These are phyloP conservation scores for Russula dissimulans DNA, from an alignment of 768 basidiomycete species.

Conservation along the genomic window DNA sequence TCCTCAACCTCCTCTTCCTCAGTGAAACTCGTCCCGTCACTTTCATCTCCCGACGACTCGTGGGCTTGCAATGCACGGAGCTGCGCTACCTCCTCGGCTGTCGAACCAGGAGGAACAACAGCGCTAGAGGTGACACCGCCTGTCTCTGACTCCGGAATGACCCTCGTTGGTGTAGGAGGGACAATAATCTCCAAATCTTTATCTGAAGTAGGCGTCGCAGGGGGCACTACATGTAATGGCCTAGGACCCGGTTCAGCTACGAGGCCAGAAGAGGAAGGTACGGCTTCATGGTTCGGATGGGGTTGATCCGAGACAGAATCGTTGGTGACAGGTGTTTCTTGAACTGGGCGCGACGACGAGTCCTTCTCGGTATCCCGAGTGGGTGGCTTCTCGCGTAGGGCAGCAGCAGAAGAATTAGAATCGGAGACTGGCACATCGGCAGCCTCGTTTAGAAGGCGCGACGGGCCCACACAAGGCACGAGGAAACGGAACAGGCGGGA, in stretches of 20 bases:
- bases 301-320: slow-evolving; percentile 15
- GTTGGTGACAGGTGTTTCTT: slow-evolving; percentile 20
- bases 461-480: slow-evolving; percentile 57
- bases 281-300: slow-evolving; percentile 2
- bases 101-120: slow-evolving; percentile 85
- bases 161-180: slow-evolving; percentile 42
- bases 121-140: slow-evolving; percentile 87
- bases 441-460: slow-evolving; percentile 38
- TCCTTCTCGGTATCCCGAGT: slow-evolving; percentile 22
- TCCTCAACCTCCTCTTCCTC: slow-evolving; percentile 62
- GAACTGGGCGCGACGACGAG: slow-evolving; percentile 15
- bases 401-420: slow-evolving; percentile 18
- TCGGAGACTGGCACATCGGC: slow-evolving; percentile 24
- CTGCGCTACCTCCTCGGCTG: slow-evolving; percentile 33
- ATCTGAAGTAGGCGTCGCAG: slow-evolving; percentile 25
- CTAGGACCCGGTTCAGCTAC: slow-evolving; percentile 16
- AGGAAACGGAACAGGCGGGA: slow-evolving; percentile 51
- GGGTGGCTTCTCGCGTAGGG: slow-evolving; percentile 24
- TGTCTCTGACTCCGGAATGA: slow-evolving; percentile 62
- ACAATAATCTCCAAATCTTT: slow-evolving; percentile 30
- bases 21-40: slow-evolving; percentile 57
- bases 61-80: slow-evolving; percentile 28
- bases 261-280: slow-evolving; percentile 1
- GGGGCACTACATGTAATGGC: slow-evolving; percentile 21
- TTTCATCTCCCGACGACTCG: slow-evolving; percentile 39